Evolutionary conservation across 2,329 filamentous ascomycete genomes (phyloP).

Genomic region (Sphaerulina musiva): DNA sequence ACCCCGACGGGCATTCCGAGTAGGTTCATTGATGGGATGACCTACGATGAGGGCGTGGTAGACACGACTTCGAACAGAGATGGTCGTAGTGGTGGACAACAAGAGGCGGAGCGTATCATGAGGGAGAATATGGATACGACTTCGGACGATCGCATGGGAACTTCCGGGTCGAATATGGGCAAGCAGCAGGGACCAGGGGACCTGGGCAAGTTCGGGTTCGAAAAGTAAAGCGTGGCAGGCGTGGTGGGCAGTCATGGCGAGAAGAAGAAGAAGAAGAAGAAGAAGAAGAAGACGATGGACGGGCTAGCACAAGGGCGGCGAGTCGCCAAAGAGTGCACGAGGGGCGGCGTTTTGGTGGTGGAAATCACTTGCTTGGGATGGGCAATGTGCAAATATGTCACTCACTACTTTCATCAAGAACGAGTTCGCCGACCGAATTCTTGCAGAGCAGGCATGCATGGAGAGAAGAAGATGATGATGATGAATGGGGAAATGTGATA

Average conservation of each 20-base stretch:
- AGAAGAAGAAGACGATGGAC: too few relatives aligned
- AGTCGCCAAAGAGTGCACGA: too few relatives aligned
- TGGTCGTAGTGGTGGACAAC: conserved; percentile 13
- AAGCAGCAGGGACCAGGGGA: conserved; percentile 38
- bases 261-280: too few relatives aligned
- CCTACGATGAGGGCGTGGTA: conserved; percentile 38
- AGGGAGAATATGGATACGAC: conserved; percentile 51
- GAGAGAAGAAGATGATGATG: not conserved
- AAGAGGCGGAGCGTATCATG: conserved; percentile 60
- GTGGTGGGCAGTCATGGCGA: too few relatives aligned
- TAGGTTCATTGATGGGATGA: conserved; percentile 42
- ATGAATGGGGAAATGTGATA: not conserved
- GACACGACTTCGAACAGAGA: conserved; percentile 35
- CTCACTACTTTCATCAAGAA: not conserved
- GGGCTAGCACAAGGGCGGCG: too few relatives aligned
- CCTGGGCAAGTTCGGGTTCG: conserved; percentile 56
- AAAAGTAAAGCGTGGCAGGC: conserved; percentile 32
- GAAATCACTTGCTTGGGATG: not conserved
- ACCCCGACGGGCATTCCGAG: conserved; percentile 36
- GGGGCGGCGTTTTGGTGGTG: not conserved
- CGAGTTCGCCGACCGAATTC: not conserved
- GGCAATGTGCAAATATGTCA: not conserved
- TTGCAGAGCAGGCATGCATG: not conserved
- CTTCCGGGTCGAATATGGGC: conserved; percentile 7
- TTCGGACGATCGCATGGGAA: conserved; percentile 29